A percentile compares a stretch with the other conserved stretches of the same genome.
phyloP scores from a whole-genome alignment of 495 filamentous ascomycete species.

The Aspergillus heteromorphus region DNA sequence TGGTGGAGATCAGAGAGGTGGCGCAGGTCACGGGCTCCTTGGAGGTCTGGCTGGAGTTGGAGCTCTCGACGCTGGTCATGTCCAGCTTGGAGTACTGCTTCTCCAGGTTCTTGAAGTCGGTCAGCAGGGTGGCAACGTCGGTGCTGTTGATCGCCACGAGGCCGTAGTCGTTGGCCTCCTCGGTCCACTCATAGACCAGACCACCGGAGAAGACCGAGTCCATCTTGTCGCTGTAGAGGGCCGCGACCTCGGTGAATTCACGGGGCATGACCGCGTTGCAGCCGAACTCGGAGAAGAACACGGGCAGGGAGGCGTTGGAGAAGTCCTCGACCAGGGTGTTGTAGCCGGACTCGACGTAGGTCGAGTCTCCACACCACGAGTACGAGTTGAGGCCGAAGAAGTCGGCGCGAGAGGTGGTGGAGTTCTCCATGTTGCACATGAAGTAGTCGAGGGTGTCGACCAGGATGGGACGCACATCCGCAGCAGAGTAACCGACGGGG shows the following conservation, averaged over 20 bases:
- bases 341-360: conserved; percentile 65
- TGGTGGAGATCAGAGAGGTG: conserved; percentile 53
- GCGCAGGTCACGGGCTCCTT: conserved; percentile 55
- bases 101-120: conserved; percentile 73
- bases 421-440: conserved; percentile 67
- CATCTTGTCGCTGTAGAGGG: conserved; percentile 80
- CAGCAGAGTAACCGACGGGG: conserved; percentile 91
- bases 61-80: conserved; percentile 55
- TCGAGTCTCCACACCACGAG: conserved; percentile 84
- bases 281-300: conserved; percentile 96
- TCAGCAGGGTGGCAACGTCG: conserved; percentile 54
- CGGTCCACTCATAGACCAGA: conserved; percentile 79
- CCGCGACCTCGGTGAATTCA: conserved; percentile 73
- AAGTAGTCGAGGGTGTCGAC: conserved; percentile 79
- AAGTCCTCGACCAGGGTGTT: conserved; percentile 67
- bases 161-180: conserved; percentile 78
- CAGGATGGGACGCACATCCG: conserved; percentile 77
- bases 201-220: conserved; percentile 74
- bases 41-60: conserved; percentile 47
- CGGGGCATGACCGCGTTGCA: conserved; percentile 82
- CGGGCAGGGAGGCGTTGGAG: conserved; percentile 64
- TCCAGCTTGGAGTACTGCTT: conserved; percentile 70
- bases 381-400: conserved; percentile 95
- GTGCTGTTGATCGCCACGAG: conserved; percentile 66
- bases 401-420: conserved; percentile 62